Base-by-base conservation (phyloP, 768 basidiomycete species). In the Strobilomyces dryophilus region DNA sequence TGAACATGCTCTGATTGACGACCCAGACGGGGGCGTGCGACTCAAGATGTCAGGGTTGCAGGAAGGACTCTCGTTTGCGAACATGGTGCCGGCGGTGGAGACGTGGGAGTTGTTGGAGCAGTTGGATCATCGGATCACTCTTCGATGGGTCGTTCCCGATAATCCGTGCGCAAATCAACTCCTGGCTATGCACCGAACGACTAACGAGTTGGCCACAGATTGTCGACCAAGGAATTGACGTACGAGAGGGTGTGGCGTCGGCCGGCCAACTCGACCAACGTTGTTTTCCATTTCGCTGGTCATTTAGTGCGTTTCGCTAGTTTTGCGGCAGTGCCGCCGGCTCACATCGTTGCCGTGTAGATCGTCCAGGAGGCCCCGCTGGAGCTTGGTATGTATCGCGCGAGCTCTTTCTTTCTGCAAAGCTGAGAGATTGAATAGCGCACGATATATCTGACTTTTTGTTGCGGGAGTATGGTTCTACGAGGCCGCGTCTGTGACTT, bases 1-100 rank as follows among this genome's bases (percentile, higher is more conserved):
- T 51, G 76, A 85, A 27, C 75, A 80, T 53, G 88, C 76, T 4
- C 70, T 86, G 6, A 54, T 57, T 3, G 68, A 72, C 44, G 59
- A 66, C 20, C 42, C 59, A 4, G 63, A 61, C 15, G 75, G 77
- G 0, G 69, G 73, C 1, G 76, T 82, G 10, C 74, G 65, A 40
- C 78, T 92, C 37, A 91, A 89, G 67, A 89, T 79, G 77, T 70
- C 82, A 2, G 76, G 76, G 2, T 56, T 87, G 6, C 83, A 82
- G 59, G 90, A 92, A 68, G 84, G 80, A 2, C 64, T 79, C 4
- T 72, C 79, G 17, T 89, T 88, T 65, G 68, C 74, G 0, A 85
- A 85, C 48, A 63, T 60, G 8, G n/a, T 51, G 20, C 20, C 58
- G 4, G 2, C 60, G 7, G 39, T 42, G 15, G 69, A 72, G 50